Evolutionary conservation across 2,329 filamentous ascomycete genomes (phyloP), one percentile per base, ranked within the genome.

Genomic region (Botrytis aclada): DNA sequence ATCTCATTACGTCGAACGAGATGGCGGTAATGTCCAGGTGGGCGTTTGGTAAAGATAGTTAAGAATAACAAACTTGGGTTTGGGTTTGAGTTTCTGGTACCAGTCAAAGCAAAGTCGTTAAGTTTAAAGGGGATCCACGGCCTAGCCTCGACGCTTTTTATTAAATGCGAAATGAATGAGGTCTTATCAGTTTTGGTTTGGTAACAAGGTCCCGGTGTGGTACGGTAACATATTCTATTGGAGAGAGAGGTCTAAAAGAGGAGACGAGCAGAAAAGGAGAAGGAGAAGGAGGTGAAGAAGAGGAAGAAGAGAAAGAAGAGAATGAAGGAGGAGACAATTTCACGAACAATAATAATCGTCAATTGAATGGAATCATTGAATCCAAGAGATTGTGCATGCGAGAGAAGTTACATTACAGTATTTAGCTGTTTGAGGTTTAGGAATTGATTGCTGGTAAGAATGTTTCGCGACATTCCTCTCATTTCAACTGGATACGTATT

Each of bases 1-100:
- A 60, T 61, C 56, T 60, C 34, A 67, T 67, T 67, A 56, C 60
- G 65, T 56, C n/a, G 69, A 71, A 39, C 43, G 69, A 70, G 45
- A 66, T 41, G 20, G 65, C 32, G 45, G 45, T 4, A n/a, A 32
- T 54, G 64, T 67, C 25, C 37, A 67, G 64, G 45, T 64, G 61
- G n/a, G 18, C n/a, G 61, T 64, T 64, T 45, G 39, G 8, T 20
- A 64, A 43, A 45, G 29, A 43, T 41, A 63, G 61, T 43, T 14
- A 20, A 25, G 39, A 64, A 64, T 43, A 32, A 41, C 29, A 41
- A 64, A 29, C 32, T 66, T 66, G 25, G 34, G 47, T 34, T 66
- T 45, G 34, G 32, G 22, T 6, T 66, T 54, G 45, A 25, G 43
- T 65, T 65, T 65, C 18, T 25, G 63, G 63, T 47, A 45, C 64